Conservation (phyloP, 768 basidiomycete genomes). For the Rhizopogon roseolus region DNA sequence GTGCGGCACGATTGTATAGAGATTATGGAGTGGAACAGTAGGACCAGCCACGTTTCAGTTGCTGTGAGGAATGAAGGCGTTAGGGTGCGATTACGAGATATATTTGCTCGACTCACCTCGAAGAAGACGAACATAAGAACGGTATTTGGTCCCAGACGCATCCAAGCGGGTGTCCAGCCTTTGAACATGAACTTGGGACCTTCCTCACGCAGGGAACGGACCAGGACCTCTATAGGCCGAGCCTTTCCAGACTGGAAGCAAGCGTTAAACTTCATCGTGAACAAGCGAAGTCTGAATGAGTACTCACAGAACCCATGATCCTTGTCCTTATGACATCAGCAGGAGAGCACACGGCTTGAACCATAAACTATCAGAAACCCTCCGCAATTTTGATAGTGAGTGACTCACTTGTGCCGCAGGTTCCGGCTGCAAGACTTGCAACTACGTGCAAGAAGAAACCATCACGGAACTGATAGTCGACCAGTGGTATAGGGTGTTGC, state of each 20-base stretch:
- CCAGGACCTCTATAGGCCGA: constrained; percentile 47
- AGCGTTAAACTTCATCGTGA: constrained; percentile 1
- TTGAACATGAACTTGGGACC: constrained; percentile 78
- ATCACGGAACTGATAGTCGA: constrained; percentile 60
- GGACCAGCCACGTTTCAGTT: constrained; percentile 66
- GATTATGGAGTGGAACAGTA: not conserved
- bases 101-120: constrained; percentile 45
- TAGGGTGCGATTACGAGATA: not conserved
- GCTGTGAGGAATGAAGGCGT: constrained; percentile 34
- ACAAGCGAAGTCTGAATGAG: not conserved
- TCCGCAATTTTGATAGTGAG: not conserved
- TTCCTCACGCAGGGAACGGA: constrained; percentile 61
- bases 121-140: constrained; percentile 82
- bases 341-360: constrained; percentile 69
- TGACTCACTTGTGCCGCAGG: constrained; percentile 69
- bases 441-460: constrained; percentile 61
- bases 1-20: not conserved
- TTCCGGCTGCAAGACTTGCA: constrained; percentile 66
- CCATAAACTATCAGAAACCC: not conserved
- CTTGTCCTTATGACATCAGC: constrained; percentile 74
- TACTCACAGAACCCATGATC: constrained; percentile 68
- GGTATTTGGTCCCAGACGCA: constrained; percentile 80
- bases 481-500: constrained; percentile 44
- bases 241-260: constrained; percentile 43
- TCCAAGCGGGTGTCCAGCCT: constrained; percentile 87